Evolutionary conservation across 768 basidiomycete species (phyloP), one percentile per base, ranked within the genome.

Genomic region (Boletales sp.): DNA sequence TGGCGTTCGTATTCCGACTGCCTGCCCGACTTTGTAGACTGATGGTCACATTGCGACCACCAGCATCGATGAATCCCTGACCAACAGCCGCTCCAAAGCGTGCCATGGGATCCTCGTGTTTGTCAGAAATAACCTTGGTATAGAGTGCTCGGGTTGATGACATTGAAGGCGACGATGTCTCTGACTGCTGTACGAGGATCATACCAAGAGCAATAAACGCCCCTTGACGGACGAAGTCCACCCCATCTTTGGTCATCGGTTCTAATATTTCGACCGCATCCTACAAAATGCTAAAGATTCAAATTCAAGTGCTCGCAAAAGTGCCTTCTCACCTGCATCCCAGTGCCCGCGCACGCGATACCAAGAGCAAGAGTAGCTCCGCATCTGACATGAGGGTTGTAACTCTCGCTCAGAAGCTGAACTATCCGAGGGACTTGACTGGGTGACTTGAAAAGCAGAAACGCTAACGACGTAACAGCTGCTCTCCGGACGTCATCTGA

Each of bases 31-130:
- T 97, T 66, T 94, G 89, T 48, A 98, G 72, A 62, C 84, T 92
- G 64, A 99, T 93, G 11, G 94, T 97, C 46, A 89, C 92, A 63
- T 99, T 99, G 40, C 95, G 78, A 19, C 97, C 97, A 42, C 97
- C 95, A 27, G 97, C 95, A 69, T 98, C 97, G 63, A 98, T 94
- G 60, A 99, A 82, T 31, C 97, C 95, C 71, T 98, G 95, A 5
- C 94, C 92, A 51, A 99, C 75, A 5, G 91, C 87, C 40, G 97
- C 95, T 60, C 97, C 97, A 65, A 98, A 97, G 47, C 94, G 90
- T 29, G 97, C 94, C 87, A 98, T 92, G 8, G 94, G 90, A 66
- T 99, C 97, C 72, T 98, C 97, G 64, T 97, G 97, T 71, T 97
- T 98, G 75, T 99, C 94, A 8, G 82, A 77, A 49, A 97, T 81